A percentile compares a stretch with the other conserved stretches of the same genome.
Conservation (phyloP, 345 rosid genomes). For the Camelina hispida region DNA sequence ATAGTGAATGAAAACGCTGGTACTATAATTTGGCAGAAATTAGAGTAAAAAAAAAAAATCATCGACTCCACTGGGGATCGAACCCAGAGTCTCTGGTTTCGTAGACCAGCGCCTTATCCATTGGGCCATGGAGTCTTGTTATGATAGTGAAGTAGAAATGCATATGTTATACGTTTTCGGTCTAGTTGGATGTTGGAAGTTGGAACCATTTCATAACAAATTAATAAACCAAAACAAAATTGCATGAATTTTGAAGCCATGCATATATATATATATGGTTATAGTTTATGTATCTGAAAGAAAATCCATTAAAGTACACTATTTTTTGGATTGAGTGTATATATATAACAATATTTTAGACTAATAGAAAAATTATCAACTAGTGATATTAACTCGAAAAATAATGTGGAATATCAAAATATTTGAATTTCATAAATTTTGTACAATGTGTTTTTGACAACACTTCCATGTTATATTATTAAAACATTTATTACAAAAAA, state of each 20-base stretch:
- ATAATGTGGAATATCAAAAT: neutral
- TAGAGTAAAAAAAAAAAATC: neutral
- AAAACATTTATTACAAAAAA: neutral
- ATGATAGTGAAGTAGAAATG: neutral
- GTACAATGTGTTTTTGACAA: neutral
- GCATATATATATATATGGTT: neutral
- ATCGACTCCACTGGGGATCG: constrained; percentile 58
- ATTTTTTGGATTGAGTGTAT: neutral
- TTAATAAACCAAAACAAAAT: neutral
- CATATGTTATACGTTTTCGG: too few species aligned
- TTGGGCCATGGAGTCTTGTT: constrained; percentile 51
- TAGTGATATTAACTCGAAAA: neutral
- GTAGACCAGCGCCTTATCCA: constrained; percentile 97
- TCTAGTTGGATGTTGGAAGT: too few species aligned
- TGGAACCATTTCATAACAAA: neutral
- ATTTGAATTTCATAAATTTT: neutral
- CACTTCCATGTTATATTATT: neutral
- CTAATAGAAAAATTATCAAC: neutral
- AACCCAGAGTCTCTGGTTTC: constrained; percentile 92
- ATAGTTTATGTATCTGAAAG: neutral
- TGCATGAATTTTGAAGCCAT: neutral
- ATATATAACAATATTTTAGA: neutral
- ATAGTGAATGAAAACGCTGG: too few species aligned
- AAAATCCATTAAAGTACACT: neutral
- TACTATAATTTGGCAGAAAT: neutral